Base-by-base conservation (phyloP, 129 eudicot species). In the Chrysanthemum lavandulifolium region DNA sequence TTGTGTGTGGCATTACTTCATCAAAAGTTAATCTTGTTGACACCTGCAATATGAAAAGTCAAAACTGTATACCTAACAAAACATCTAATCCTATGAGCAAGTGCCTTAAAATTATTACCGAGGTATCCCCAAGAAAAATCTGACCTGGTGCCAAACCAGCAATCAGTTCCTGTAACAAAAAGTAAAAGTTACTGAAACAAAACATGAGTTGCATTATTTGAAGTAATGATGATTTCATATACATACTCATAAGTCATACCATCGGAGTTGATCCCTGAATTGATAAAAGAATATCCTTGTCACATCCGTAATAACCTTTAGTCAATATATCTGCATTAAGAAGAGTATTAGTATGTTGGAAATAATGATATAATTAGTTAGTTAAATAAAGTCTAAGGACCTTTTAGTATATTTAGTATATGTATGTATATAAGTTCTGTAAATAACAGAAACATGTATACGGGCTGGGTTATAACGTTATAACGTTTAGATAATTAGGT, bases 301-400 rank as follows among this genome's bases (percentile, higher is more conserved):
- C 96, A 82, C 83, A 92, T 77, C 87, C 85, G 95, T 92, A 92
- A 74, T 92, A 92, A 72, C 89, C 96, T 84, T 80, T 92, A 49
- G 95, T 89, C 86, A 92, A 82, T 71, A 92, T 83, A 76, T 92
- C 98, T 92, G 92, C 71, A 74, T 15, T 27, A 70, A 56, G 21
- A 40, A 40, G 47, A 40, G 9, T 40, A 40, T 40, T 40, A 40
- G 47, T n/a, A n/a, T n/a, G n/a, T n/a, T n/a, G n/a, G n/a, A n/a
- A n/a, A n/a, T n/a, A n/a, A n/a, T n/a, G n/a, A n/a, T n/a, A n/a
- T n/a, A n/a, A n/a, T n/a, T n/a, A n/a, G n/a, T n/a, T n/a, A n/a
- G n/a, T n/a, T n/a, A n/a, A n/a, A n/a, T n/a, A n/a, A n/a, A n/a
- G n/a, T n/a, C n/a, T n/a, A n/a, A n/a, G n/a, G n/a, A n/a, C n/a